Base-by-base conservation (phyloP, 2,329 filamentous ascomycete species). In the Clarireedia monteithiana region DNA sequence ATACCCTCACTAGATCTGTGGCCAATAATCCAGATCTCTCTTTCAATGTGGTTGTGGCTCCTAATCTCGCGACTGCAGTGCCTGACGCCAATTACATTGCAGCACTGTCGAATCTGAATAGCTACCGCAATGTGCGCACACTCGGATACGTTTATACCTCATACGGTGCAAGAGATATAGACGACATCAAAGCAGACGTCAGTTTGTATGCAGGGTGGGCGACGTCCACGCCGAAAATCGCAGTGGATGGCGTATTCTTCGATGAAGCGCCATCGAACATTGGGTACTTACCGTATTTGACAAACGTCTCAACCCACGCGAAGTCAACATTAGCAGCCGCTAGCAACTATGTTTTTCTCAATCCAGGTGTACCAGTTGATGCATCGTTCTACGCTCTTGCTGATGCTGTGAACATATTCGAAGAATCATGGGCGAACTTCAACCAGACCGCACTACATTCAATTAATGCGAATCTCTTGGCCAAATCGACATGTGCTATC, bases 131-230 rank as follows among this genome's bases (percentile, higher is more conserved):
- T 14, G 69, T 72, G 12, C 62, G 67, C 0, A 66, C 70, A 4
- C 58, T 75, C 15, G 73, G 74, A 14, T 75, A 76, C 58, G 69
- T 75, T 26, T 65, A 67, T 6, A 74, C 71, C 1, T 55, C 57
- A 5, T 72, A 73, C 55, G 71, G 65, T 2, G 59, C 58, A 1
- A 60, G 69, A 17, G 60, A 67, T 48, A 57, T 69, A n/a, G 50
- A 63, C 3, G 63, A 63, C 3, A 69, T 76, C 15, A 58, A 68
- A 24, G 57, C 62, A 3, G 70, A 75, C 15, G 64, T 75, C 34
- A 64, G 61, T 23, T 65, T 56, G 7, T 76, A 74, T 58, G 67
- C 70, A 1, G 59, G 60, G n/a, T 75, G 73, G 72, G 56, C 58
- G 38, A 53, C 48, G 6, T 49, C 59, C 38, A 55, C 53, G 9